phyloP scores from a whole-genome alignment of 2,329 filamentous ascomycete species.

The Tolypocladium cylindrosporum region DNA sequence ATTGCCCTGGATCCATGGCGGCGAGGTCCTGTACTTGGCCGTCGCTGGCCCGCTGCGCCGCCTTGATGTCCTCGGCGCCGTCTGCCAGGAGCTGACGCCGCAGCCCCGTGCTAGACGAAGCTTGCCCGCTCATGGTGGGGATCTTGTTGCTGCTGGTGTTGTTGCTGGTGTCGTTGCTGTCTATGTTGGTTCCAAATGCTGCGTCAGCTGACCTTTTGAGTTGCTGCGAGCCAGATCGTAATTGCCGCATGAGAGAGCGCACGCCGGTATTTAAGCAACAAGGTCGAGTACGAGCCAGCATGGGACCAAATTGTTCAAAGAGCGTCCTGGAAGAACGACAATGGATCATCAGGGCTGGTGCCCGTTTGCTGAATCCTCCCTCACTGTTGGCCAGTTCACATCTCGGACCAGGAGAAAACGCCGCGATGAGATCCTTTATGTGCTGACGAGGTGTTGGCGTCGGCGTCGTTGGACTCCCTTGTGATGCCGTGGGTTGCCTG shows the following conservation, averaged over 20 bases:
- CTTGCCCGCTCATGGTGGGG: not conserved
- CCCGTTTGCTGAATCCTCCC: not conserved
- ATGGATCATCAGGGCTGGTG: not conserved
- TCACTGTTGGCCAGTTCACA: not conserved
- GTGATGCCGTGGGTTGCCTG: not conserved
- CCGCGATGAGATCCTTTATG: not conserved
- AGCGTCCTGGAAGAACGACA: not conserved
- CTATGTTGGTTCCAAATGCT: not conserved
- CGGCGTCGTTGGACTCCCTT: not conserved
- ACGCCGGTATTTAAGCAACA: not conserved
- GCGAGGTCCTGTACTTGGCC: constrained; percentile 1
- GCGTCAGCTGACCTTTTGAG: not conserved
- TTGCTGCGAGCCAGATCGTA: not conserved
- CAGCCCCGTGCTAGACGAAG: not conserved
- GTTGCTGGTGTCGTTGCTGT: not conserved
- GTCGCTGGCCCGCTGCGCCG: not conserved
- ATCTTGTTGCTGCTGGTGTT: not conserved
- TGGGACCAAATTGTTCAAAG: not conserved
- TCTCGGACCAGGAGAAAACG: not conserved
- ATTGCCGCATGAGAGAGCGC: not conserved
- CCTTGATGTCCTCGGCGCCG: not conserved
- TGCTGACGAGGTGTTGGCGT: not conserved
- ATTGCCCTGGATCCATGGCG: not conserved
- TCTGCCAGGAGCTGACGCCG: not conserved
- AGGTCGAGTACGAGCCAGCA: not conserved